phyloP scores from a whole-genome alignment of 108 stramenopile genomes.

The Chaetoceros tenuissimus region DNA sequence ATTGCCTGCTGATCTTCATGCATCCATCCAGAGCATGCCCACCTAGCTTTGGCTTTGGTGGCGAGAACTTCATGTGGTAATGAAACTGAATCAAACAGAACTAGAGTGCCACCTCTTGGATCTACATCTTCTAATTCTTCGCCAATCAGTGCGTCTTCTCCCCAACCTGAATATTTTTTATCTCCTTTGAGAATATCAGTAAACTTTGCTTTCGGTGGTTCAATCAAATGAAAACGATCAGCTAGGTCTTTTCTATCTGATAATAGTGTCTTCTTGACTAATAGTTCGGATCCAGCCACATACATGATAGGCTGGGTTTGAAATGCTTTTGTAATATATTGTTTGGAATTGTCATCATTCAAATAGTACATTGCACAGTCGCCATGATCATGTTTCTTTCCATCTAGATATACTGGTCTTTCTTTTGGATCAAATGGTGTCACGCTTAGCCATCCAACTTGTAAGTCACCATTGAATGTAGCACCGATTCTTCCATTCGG shows the following conservation, averaged over 20 bases:
- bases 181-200: not conserved
- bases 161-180: too few relatives aligned
- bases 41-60: slow-evolving; percentile 36
- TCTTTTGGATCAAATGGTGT: slow-evolving; percentile 25
- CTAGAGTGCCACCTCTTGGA: slow-evolving; percentile 35
- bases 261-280: slow-evolving; percentile 16
- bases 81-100: slow-evolving; percentile 51
- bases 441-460: slow-evolving; percentile 51
- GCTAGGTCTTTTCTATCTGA: slow-evolving; percentile 17
- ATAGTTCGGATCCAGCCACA: slow-evolving; percentile 21
- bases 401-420: slow-evolving; percentile 56
- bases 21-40: slow-evolving; percentile 51
- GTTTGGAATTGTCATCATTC: slow-evolving; percentile 6
- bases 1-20: too few relatives aligned
- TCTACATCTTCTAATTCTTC: slow-evolving; percentile 26
- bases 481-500: slow-evolving; percentile 11
- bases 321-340: slow-evolving; percentile 40
- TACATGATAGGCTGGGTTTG: slow-evolving; percentile 42
- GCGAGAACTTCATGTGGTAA: slow-evolving; percentile 58
- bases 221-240: slow-evolving; percentile 35
- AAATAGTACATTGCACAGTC: slow-evolving; percentile 41
- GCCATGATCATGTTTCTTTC: slow-evolving; percentile 27
- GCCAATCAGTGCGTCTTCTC: too few relatives aligned
- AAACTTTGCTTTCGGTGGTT: slow-evolving; percentile 29
- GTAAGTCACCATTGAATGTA: slow-evolving; percentile 40